Base-by-base conservation (phyloP, 2,329 filamentous ascomycete species). In the Myriosclerotinia curreyana region DNA sequence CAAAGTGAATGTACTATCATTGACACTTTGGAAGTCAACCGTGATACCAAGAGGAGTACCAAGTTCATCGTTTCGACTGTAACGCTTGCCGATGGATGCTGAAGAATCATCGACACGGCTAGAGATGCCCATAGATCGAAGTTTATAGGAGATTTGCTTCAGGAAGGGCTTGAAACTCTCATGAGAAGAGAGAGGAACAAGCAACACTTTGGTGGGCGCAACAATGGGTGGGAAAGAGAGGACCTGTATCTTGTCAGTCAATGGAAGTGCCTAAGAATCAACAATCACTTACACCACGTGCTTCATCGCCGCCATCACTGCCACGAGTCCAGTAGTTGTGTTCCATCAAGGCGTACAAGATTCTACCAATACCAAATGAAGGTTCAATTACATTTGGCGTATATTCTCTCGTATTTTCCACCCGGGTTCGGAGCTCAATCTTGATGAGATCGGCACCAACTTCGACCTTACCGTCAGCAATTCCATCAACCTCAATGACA, bases 381-480 rank as follows among this genome's bases (percentile, higher is more conserved):
- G 94, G 95, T 80, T 99, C 95, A 71, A 98, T 96, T 55, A 96
- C 92, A 75, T 97, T 97, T 66, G 94, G 94, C 0, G 89, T 96
- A 80, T 91, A 99, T 76, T 97, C 93, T 72, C 95, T 86, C 65
- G 88, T 86, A 75, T 96, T 89, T 77, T 96, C 91, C 5, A 87
- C 84, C 68, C 92, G 83, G 71, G 89, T 96, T 71, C 88, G 86
- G 79, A 90, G 92, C 79, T 93, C 90, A 71, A 98, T 92, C 65
- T 82, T 85, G 74, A 99, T 81, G 56, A 96, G 82, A 66, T 96
- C 92, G 74, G 88, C 88, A 71, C 83, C 82, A 60, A 98, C 80
- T 75, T 94, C 87, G 31, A 92, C 91, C 77, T 89, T 92, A 76
- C 91, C 90, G 71, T 83, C 83, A 36, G 76, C 81, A 64, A 87